These are phyloP conservation scores for Peronospora destructor DNA, from an alignment of 352 stramenopile genomes.

Conservation along the genomic window DNA sequence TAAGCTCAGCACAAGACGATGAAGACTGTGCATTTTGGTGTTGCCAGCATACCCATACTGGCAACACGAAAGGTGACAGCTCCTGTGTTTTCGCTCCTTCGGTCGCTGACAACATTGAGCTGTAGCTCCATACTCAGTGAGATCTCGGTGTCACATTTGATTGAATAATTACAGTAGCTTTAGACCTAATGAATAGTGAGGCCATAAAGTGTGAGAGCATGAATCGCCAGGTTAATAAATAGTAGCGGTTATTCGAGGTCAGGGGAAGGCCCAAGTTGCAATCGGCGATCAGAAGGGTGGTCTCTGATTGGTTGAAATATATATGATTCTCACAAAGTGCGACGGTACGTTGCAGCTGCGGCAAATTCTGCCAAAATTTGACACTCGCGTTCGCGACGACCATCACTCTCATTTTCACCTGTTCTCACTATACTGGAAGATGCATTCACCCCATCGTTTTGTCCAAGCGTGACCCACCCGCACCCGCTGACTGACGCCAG, in stretches of 20 bases:
- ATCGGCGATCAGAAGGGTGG: too few relatives aligned
- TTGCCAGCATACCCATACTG: too few relatives aligned
- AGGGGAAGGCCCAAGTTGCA: background rate
- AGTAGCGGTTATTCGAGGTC: too few relatives aligned
- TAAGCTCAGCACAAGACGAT: too few relatives aligned
- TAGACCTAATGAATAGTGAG: too few relatives aligned
- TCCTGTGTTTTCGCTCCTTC: too few relatives aligned
- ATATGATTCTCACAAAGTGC: slow-evolving; percentile 9
- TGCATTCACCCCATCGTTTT: slow-evolving; percentile 16
- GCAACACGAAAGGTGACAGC: too few relatives aligned
- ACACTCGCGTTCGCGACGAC: slow-evolving; percentile 9
- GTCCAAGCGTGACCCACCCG: background rate
- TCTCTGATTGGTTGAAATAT: slow-evolving; percentile 17
- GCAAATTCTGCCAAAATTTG: slow-evolving; percentile 26
- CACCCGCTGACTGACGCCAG: slow-evolving; percentile 35
- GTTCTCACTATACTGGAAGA: background rate
- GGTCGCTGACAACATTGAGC: too few relatives aligned
- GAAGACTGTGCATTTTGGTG: too few relatives aligned
- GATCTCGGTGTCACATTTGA: too few relatives aligned
- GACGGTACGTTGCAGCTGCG: slow-evolving; percentile 27
- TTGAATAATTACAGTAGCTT: too few relatives aligned
- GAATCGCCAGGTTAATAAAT: background rate
- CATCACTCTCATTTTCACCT: slow-evolving; percentile 11
- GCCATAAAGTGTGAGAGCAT: background rate
- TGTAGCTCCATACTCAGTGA: too few relatives aligned